Evolutionary conservation across 2,329 filamentous ascomycete species (phyloP), one percentile per base, ranked within the genome.

Genomic region (Orbilia oligospora): DNA sequence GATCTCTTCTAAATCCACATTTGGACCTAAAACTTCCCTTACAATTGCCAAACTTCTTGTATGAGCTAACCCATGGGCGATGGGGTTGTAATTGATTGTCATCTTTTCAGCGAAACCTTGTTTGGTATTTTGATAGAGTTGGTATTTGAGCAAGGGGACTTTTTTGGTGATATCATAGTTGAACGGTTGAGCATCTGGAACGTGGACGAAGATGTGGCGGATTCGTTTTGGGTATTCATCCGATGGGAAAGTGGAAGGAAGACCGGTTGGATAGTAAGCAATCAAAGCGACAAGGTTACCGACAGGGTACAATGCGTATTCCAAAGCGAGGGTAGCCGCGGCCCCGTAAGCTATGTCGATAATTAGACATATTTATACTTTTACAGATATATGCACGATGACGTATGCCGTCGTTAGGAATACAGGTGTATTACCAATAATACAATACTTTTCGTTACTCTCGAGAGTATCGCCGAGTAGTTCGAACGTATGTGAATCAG

Each of bases 1-100:
- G 61, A 94, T 90, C 0, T 87, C 87, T 82, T 94, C 92, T 8
- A 94, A 88, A 80, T 94, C 91, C 81, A 94, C 93, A 78, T 87
- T 88, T 0, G 92, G 91, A 0, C 91, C 92, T 82, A 93, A 92
- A 0, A 89, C 91, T 76, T 87, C 87, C 48, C 90, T 86, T 41
- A 92, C 85, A 0, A 86, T 84, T 0, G 86, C 86, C 72, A 94
- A 82, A 41, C 89, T 90, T 6, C 92, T 87, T n/a, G 87, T 89
- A 88, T 90, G 93, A 0, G 92, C 91, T 20, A 93, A 82, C n/a
- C 88, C 87, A 0, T 91, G 88, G 0, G 88, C 88, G 2, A 92
- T 85, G 9, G 87, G 86, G 80, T 93, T 88, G 81, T 90, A 93
- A 80, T 91, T 89, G 1, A 92, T 90, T 36, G 92, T 83, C 71